A percentile compares a stretch with the other conserved stretches of the same genome.
Evolutionary conservation across 2,329 filamentous ascomycete genomes (phyloP).

Genomic region (Shiraia bambusicola): DNA sequence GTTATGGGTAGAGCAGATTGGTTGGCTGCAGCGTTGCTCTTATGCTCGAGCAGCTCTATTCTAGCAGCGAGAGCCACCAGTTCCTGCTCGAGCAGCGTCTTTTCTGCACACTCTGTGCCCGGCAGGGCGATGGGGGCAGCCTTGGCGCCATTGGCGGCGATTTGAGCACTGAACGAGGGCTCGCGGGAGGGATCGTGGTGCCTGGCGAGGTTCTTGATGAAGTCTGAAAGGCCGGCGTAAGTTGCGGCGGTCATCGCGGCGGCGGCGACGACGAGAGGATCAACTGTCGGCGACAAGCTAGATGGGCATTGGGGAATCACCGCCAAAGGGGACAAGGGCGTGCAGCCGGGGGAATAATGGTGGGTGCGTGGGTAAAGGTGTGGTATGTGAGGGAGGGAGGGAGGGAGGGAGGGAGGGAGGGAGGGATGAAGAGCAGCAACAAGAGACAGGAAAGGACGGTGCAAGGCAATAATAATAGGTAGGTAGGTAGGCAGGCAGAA

Average conservation of each 20-base stretch:
- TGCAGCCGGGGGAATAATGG: slow-evolving; percentile 13
- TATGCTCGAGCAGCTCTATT: slow-evolving; percentile 79
- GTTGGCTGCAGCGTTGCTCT: slow-evolving; percentile 63
- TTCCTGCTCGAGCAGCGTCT: slow-evolving; percentile 78
- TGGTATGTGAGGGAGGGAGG: slow-evolving; percentile 2
- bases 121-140: slow-evolving; percentile 67
- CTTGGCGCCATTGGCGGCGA: slow-evolving; percentile 54
- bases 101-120: slow-evolving; percentile 72
- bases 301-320: slow-evolving; percentile 36
- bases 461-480: slow-evolving; percentile 10
- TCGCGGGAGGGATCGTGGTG: slow-evolving; percentile 48
- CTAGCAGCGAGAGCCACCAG: slow-evolving; percentile 75
- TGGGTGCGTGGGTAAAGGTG: no score
- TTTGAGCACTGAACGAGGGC: slow-evolving; percentile 48
- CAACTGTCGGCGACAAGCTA: slow-evolving; percentile 29
- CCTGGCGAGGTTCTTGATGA: slow-evolving; percentile 53
- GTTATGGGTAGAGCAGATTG: slow-evolving; percentile 69
- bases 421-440: slow-evolving; percentile 4
- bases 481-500: slow-evolving; percentile 8
- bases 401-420: slow-evolving; percentile 1
- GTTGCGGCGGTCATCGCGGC: slow-evolving; percentile 41
- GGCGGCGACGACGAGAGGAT: slow-evolving; percentile 17
- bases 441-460: slow-evolving; percentile 4
- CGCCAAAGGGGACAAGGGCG: slow-evolving; percentile 12
- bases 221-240: slow-evolving; percentile 41